phyloP scores from a whole-genome alignment of 1,284 basidiomycete genomes.

The Dichomitus squalens region DNA sequence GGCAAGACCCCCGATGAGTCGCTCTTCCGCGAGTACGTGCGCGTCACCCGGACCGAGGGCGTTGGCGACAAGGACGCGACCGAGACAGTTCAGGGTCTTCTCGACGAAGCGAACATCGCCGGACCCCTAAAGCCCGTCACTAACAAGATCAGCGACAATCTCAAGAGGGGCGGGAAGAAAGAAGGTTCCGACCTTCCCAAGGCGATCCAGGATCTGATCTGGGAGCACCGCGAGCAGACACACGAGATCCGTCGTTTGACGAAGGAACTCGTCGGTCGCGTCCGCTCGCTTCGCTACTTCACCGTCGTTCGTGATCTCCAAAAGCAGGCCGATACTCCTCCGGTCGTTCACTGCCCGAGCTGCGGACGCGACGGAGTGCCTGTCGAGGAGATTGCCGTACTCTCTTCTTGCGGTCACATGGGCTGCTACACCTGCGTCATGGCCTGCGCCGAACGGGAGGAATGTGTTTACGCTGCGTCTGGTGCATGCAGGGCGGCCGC shows the following conservation, averaged over 20 bases:
- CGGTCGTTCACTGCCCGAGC: slow-evolving; percentile 60
- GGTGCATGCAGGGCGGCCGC: slow-evolving; percentile 76
- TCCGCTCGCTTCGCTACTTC: slow-evolving; percentile 89
- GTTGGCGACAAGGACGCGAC: slow-evolving; percentile 79
- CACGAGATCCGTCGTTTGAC: slow-evolving; percentile 82
- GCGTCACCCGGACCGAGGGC: slow-evolving; percentile 66
- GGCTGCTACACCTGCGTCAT: slow-evolving; percentile 80
- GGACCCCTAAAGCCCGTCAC: slow-evolving; percentile 31
- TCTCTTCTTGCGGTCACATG: slow-evolving; percentile 90
- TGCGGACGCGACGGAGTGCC: slow-evolving; percentile 62
- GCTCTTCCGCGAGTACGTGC: slow-evolving; percentile 77
- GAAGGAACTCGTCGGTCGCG: slow-evolving; percentile 87
- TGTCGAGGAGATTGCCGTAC: slow-evolving; percentile 74
- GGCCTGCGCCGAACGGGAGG: slow-evolving; percentile 73
- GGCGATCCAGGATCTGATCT: slow-evolving; percentile 63
- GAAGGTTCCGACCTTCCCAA: slow-evolving; percentile 57
- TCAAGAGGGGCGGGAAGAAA: slow-evolving; percentile 46
- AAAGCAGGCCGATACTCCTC: slow-evolving; percentile 61
- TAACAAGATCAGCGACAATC: slow-evolving; percentile 36
- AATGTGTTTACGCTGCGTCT: slow-evolving; percentile 74
- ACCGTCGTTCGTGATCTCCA: slow-evolving; percentile 88
- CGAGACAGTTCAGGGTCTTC: slow-evolving; percentile 55
- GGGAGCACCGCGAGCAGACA: slow-evolving; percentile 85
- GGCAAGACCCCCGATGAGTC: slow-evolving; percentile 69
- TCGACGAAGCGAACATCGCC: slow-evolving; percentile 64